Percentiles rank a stretch among this genome's conserved stretches.
Conservation (phyloP, 805 yeast genomes). For the Maudiozyma barnettii region DNA sequence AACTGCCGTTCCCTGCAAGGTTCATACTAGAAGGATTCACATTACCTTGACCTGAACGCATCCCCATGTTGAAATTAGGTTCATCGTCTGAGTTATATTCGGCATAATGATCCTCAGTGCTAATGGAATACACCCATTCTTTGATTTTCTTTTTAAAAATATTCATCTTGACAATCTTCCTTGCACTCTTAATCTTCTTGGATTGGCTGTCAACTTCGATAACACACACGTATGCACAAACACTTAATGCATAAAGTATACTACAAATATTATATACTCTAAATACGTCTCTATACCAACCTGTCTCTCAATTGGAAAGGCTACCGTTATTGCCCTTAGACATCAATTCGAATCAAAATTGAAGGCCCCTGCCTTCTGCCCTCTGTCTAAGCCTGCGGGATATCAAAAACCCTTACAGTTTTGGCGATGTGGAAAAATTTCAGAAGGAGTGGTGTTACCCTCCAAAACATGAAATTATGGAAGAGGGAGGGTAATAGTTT, state of each 20-base stretch:
- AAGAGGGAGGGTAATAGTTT: too few relatives aligned
- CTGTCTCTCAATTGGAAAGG: too few relatives aligned
- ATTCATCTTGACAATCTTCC: constrained; percentile 21
- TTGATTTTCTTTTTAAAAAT: constrained; percentile 39
- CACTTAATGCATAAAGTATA: too few relatives aligned
- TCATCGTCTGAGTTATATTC: constrained; percentile 45
- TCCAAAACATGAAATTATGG: too few relatives aligned
- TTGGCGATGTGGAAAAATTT: neutral
- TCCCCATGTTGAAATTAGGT: constrained; percentile 22
- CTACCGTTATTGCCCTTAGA: too few relatives aligned
- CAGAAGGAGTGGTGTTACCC: too few relatives aligned
- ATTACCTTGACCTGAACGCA: constrained; percentile 10
- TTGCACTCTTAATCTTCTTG: too few relatives aligned
- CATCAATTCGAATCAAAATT: too few relatives aligned
- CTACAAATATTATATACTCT: too few relatives aligned
- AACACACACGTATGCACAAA: too few relatives aligned
- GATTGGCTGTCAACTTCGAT: too few relatives aligned
- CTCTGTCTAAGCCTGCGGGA: neutral
- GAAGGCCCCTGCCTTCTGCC: neutral
- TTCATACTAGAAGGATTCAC: constrained; percentile 14
- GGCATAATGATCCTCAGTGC: constrained; percentile 62
- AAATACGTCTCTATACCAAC: too few relatives aligned
- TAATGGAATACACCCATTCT: constrained; percentile 53
- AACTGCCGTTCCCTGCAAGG: constrained; percentile 10
- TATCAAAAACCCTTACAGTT: neutral